Evolutionary conservation across 1,284 basidiomycete species (phyloP).

Genomic region (Mycena citricolor): DNA sequence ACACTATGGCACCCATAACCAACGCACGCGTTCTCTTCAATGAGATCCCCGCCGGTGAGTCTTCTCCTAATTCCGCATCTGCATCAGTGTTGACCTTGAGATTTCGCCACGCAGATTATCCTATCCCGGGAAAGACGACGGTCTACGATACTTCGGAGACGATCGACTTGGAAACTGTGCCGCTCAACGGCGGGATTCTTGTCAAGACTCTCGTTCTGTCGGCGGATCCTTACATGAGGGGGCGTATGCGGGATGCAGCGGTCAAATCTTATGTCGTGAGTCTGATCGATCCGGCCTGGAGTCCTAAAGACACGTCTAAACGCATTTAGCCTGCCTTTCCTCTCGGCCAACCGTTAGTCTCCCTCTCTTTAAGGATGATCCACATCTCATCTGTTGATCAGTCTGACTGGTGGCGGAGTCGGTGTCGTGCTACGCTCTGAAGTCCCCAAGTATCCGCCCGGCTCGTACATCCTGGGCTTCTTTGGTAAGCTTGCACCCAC

Average conservation of each 20-base stretch:
- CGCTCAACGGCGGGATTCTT: conserved; percentile 47
- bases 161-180: conserved; percentile 46
- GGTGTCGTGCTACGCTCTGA: conserved; percentile 39
- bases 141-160: conserved; percentile 39
- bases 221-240: conserved; percentile 44
- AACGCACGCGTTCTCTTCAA: conserved; percentile 19
- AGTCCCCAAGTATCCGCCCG: conserved; percentile 28
- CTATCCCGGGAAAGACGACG: conserved; percentile 37
- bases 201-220: conserved; percentile 43
- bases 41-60: conserved; percentile 8
- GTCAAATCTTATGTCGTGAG: conserved; percentile 26
- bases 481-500: conserved; percentile 26
- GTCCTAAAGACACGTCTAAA: too few relatives aligned
- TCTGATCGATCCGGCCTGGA: background rate
- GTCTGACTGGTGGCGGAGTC: conserved; percentile 30
- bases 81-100: too few relatives aligned
- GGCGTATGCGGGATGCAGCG: conserved; percentile 31
- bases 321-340: conserved; percentile 26
- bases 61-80: too few relatives aligned
- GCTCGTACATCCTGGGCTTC: conserved; percentile 35
- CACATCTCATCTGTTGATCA: conserved; percentile 1
- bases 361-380: background rate
- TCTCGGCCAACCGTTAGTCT: conserved; percentile 32
- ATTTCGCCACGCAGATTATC: conserved; percentile 28
- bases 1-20: conserved; percentile 16